phyloP scores from a whole-genome alignment of 768 basidiomycete species.

The Mycena maculata region DNA sequence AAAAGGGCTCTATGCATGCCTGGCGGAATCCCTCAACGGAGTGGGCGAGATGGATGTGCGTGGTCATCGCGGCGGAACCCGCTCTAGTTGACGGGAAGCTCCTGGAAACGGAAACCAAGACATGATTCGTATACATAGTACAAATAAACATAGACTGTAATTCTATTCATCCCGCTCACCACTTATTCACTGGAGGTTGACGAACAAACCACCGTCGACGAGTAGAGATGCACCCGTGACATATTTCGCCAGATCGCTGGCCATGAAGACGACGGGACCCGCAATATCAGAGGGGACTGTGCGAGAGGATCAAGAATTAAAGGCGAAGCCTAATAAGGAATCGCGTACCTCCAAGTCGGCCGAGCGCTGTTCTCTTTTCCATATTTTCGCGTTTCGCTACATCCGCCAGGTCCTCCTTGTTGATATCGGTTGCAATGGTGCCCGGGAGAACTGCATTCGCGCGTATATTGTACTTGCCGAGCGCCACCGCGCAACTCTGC shows the following conservation, averaged over 20 bases:
- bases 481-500: slow-evolving; percentile 82
- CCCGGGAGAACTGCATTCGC: slow-evolving; percentile 81
- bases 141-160: neutral
- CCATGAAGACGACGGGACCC: slow-evolving; percentile 80
- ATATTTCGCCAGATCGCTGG: slow-evolving; percentile 77
- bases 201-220: slow-evolving; percentile 81
- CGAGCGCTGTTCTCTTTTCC: slow-evolving; percentile 72
- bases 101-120: slow-evolving; percentile 46
- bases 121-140: slow-evolving; percentile 11
- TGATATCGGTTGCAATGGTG: slow-evolving; percentile 82
- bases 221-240: slow-evolving; percentile 73
- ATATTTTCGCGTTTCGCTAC: slow-evolving; percentile 69
- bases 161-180: neutral
- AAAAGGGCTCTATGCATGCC: slow-evolving; percentile 69
- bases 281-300: slow-evolving; percentile 74
- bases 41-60: slow-evolving; percentile 65
- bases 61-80: slow-evolving; percentile 67
- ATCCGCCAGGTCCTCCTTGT: slow-evolving; percentile 78
- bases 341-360: slow-evolving; percentile 68
- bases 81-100: slow-evolving; percentile 57
- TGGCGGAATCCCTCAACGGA: slow-evolving; percentile 67
- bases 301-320: neutral
- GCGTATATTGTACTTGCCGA: slow-evolving; percentile 81
- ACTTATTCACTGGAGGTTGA: slow-evolving; percentile 75
- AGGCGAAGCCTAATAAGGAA: neutral